These are phyloP conservation scores for Eimeria acervulina DNA, from an alignment of 169 alveolate genomes.

Conservation along the genomic window DNA sequence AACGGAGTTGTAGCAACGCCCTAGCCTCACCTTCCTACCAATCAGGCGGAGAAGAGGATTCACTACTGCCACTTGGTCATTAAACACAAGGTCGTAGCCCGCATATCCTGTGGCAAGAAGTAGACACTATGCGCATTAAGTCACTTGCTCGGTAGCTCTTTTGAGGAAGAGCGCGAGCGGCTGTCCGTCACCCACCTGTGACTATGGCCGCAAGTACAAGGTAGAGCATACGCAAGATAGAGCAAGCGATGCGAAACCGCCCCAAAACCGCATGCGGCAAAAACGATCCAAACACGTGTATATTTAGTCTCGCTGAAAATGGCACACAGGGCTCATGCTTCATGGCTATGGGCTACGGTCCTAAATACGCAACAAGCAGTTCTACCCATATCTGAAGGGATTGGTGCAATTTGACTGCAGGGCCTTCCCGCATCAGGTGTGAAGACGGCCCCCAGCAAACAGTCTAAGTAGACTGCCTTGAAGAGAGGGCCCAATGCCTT, in stretches of 20 bases:
- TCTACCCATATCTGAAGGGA: neutral
- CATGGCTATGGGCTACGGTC: neutral
- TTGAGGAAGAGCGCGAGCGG: neutral
- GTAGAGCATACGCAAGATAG: constrained; percentile 93
- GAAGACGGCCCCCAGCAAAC: neutral
- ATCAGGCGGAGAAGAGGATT: constrained; percentile 78
- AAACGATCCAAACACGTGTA: constrained; percentile 92
- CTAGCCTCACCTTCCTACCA: constrained; percentile 63
- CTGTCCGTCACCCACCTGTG: constrained; percentile 67
- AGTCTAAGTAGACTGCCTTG: neutral
- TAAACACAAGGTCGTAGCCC: constrained; percentile 92
- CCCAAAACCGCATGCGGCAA: constrained; percentile 89
- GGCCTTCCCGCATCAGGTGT: neutral
- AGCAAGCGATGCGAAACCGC: constrained; percentile 91
- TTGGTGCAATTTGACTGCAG: neutral
- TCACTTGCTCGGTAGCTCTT: neutral
- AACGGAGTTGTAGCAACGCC: neutral
- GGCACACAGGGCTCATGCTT: constrained; percentile 21
- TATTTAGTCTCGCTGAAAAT: constrained; percentile 90
- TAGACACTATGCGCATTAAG: neutral
- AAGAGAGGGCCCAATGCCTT: neutral
- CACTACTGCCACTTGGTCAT: constrained; percentile 92
- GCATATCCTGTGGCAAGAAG: constrained; percentile 87
- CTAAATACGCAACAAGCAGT: neutral
- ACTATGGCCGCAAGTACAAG: constrained; percentile 81